These are phyloP conservation scores for Paramecium pentaurelia DNA, from an alignment of 73 alveolate species.

Conservation along the genomic window DNA sequence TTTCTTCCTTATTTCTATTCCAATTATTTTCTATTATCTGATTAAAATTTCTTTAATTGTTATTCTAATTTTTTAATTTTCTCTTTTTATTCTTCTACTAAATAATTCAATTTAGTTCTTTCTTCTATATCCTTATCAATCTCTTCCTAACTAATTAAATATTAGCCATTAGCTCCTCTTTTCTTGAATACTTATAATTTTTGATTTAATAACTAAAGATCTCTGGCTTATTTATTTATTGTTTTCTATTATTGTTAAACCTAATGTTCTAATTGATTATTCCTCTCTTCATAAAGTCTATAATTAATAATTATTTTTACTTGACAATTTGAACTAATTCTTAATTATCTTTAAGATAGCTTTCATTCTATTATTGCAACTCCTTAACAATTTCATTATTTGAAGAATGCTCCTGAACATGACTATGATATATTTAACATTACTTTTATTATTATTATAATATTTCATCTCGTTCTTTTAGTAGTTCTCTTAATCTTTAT, in stretches of 20 bases:
- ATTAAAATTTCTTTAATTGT: conserved; percentile 5
- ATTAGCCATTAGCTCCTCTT: conserved; percentile 16
- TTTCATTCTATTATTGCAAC: not conserved
- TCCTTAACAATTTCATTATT: not conserved
- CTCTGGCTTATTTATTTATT: not conserved
- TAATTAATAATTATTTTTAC: not conserved
- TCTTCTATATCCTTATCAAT: conserved; percentile 41
- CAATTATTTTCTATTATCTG: conserved; percentile 29
- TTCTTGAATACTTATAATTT: not conserved
- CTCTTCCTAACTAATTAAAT: conserved; percentile 3
- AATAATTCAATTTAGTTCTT: not conserved
- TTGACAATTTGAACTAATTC: conserved; percentile 22
- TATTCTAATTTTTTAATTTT: not conserved
- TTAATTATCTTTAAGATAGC: not conserved
- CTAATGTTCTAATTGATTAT: not conserved
- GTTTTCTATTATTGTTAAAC: not conserved
- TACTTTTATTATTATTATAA: not conserved
- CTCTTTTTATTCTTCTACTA: not conserved
- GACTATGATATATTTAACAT: not conserved
- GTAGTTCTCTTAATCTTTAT: not conserved
- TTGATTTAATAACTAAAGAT: not conserved
- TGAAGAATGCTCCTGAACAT: not conserved
- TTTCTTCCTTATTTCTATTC: not conserved
- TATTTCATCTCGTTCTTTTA: not conserved
- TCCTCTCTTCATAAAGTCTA: conserved; percentile 31